phyloP scores from a whole-genome alignment of 805 yeast species.

The Myxozyma neglecta region DNA sequence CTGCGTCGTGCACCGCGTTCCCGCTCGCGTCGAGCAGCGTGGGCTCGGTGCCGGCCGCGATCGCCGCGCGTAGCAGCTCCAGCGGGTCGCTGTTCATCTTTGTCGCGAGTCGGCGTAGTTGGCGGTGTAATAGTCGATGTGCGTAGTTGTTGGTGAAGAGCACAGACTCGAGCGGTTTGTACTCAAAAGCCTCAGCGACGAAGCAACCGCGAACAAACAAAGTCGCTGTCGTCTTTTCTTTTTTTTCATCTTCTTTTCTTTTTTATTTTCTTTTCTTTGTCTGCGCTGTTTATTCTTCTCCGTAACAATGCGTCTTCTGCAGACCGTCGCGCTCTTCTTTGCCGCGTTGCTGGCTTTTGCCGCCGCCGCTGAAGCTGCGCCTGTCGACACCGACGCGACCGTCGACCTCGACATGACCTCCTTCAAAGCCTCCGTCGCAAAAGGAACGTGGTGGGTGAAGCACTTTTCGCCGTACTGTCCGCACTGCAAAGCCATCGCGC shows the following conservation, averaged over 20 bases:
- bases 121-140: not conserved
- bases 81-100: conserved; percentile 34
- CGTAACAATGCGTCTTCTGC: conserved; percentile 5
- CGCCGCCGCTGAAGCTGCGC: conserved; percentile 3
- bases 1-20: conserved; percentile 42
- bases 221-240: not conserved
- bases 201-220: no score
- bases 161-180: no score
- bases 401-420: conserved; percentile 20
- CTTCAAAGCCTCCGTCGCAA: conserved; percentile 11
- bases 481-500: conserved; percentile 79
- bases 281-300: not conserved
- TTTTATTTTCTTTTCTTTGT: not conserved
- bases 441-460: conserved; percentile 73
- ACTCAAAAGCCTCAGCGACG: no score
- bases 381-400: conserved; percentile 13
- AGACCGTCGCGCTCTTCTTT: not conserved
- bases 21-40: conserved; percentile 35
- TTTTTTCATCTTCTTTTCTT: not conserved
- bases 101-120: not conserved
- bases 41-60: conserved; percentile 35
- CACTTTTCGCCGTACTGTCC: conserved; percentile 87
- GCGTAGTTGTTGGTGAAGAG: not conserved
- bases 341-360: conserved; percentile 1
- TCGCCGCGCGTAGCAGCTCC: conserved; percentile 38